A percentile compares a stretch with the other conserved stretches of the same genome.
Conservation (phyloP, 2,329 filamentous ascomycete species). For the Atkinsonella hypoxylon region DNA sequence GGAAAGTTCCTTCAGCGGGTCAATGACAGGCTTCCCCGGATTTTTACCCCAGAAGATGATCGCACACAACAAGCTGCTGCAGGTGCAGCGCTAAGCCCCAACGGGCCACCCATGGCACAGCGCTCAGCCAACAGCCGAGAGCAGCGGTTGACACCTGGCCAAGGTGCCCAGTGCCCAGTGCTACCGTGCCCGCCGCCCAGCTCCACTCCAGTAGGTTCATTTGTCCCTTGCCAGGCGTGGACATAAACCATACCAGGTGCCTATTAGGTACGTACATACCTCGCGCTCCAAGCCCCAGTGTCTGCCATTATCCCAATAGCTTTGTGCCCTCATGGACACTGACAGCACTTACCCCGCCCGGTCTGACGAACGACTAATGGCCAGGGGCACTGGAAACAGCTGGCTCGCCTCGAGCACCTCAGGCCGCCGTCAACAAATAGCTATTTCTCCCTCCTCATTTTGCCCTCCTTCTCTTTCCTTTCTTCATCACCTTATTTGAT, state of each 20-base stretch:
- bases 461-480: constrained; percentile 10
- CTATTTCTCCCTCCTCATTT: constrained; percentile 16
- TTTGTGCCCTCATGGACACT: constrained; percentile 1
- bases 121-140: background rate
- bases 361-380: constrained; percentile 26
- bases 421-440: constrained; percentile 20
- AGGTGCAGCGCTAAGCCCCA: constrained; percentile 4
- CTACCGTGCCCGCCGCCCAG: no score
- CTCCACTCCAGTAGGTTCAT: no score
- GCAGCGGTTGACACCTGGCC: background rate
- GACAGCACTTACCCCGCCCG: constrained; percentile 29
- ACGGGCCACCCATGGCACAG: background rate
- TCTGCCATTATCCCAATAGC: constrained; percentile 1
- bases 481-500: constrained; percentile 11
- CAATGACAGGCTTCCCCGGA: constrained; percentile 15
- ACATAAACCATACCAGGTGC: background rate
- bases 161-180: background rate
- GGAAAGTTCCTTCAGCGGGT: constrained; percentile 8
- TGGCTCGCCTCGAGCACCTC: constrained; percentile 7
- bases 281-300: background rate
- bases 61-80: constrained; percentile 8
- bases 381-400: constrained; percentile 10
- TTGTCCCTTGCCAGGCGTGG: no score
- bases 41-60: constrained; percentile 13
- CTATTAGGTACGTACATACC: background rate